These are phyloP conservation scores for peach (Prunus persica) DNA, from an alignment of 306 rosid species.

Conservation along the genomic window Prunus_persica_NCBIv2 NC_034015.1:19098501-19099000, in stretches of 20 bases:
- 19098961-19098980: no score
- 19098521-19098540: not conserved
- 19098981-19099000: no score
- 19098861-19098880: not conserved
- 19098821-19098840: slow-evolving; percentile 26
- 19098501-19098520: not conserved
- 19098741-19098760: not conserved
- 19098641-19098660: not conserved
- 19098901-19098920: no score
- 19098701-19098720: not conserved
- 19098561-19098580: not conserved
- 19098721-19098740: not conserved
- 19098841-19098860: slow-evolving; percentile 34
- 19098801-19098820: not conserved
- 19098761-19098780: not conserved
- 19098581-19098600: not conserved
- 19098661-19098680: not conserved
- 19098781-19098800: not conserved
- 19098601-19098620: not conserved
- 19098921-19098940: not conserved
- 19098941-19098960: no score
- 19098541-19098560: not conserved
- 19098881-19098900: no score
- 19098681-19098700: not conserved
- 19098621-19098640: not conserved